These are phyloP conservation scores for Erythrobasidium hasegawianum DNA, from an alignment of 1,284 basidiomycete genomes.

Conservation along the genomic window DNA sequence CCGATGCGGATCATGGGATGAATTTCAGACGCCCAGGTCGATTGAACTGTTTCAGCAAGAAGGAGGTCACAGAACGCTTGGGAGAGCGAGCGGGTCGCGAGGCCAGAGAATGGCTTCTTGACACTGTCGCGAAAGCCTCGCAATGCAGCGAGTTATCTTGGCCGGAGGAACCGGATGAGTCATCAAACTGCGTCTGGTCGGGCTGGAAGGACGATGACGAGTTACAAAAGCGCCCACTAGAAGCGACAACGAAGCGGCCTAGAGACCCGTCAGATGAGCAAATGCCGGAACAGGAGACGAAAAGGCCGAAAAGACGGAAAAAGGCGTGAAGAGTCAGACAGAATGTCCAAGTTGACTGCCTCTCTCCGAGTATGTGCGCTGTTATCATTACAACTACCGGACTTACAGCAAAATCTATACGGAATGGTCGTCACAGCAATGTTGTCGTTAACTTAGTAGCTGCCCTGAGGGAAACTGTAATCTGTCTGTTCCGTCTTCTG, in stretches of 20 bases:
- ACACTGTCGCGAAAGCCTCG: not conserved
- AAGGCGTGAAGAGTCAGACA: too few relatives aligned
- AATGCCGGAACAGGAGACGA: not conserved
- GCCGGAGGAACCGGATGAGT: not conserved
- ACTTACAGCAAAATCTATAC: not conserved
- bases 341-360: not conserved
- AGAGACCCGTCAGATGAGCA: not conserved
- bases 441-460: not conserved
- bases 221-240: not conserved
- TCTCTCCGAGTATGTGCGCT: too few relatives aligned
- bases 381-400: not conserved
- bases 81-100: not conserved
- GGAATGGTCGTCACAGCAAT: not conserved
- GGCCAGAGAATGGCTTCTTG: constrained; percentile 13
- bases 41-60: constrained; percentile 1
- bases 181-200: not conserved
- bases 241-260: not conserved
- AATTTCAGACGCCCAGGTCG: constrained; percentile 2
- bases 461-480: constrained; percentile 69
- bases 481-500: constrained; percentile 87
- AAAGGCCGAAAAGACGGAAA: not conserved
- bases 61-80: not conserved
- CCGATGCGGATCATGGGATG: constrained; percentile 17
- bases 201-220: not conserved
- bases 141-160: not conserved